phyloP scores from a whole-genome alignment of 257 asterid species.

The Lantana camara region DNA sequence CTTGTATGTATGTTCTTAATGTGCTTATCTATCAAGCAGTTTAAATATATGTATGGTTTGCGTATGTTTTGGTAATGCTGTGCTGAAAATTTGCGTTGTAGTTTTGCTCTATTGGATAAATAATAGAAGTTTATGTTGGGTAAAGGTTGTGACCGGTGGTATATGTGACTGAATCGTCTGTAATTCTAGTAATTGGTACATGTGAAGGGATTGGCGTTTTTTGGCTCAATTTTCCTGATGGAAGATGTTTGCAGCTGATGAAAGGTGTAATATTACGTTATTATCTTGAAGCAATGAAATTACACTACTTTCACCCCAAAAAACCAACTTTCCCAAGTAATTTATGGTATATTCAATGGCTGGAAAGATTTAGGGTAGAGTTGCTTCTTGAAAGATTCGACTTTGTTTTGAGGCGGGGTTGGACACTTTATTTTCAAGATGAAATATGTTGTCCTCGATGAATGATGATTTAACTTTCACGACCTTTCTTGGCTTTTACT shows the following conservation, averaged over 20 bases:
- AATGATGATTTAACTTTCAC: too few relatives aligned
- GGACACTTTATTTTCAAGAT: too few relatives aligned
- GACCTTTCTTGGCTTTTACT: too few relatives aligned
- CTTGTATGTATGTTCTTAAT: neutral
- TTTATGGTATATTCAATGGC: constrained; percentile 5
- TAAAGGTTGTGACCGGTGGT: too few relatives aligned
- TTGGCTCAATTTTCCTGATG: too few relatives aligned
- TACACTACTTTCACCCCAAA: neutral
- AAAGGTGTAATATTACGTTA: neutral
- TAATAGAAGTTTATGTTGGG: too few relatives aligned
- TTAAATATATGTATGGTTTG: neutral
- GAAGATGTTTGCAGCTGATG: too few relatives aligned
- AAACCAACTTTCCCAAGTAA: neutral
- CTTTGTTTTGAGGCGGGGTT: too few relatives aligned
- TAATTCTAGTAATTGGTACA: neutral
- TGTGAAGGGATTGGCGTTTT: neutral
- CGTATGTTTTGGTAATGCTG: neutral
- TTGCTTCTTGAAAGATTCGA: too few relatives aligned
- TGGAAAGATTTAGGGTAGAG: too few relatives aligned
- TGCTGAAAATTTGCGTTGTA: neutral
- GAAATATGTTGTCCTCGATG: too few relatives aligned
- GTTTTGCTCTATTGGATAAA: neutral
- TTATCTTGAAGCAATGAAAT: neutral
- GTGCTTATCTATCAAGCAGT: neutral
- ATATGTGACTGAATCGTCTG: too few relatives aligned